Evolutionary conservation across 1,284 basidiomycete species (phyloP).

Genomic region (Cerrena zonata): DNA sequence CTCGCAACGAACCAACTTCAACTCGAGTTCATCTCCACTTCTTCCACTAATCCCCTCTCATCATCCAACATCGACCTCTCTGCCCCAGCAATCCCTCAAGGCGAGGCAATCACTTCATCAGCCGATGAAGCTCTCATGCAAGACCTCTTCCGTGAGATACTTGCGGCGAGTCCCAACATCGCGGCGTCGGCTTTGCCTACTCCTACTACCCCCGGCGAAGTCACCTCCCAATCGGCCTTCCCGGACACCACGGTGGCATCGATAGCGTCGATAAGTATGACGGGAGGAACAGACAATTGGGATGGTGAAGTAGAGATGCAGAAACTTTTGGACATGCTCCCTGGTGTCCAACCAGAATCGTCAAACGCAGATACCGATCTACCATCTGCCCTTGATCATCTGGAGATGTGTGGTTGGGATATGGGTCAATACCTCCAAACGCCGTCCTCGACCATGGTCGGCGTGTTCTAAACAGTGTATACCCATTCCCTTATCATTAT

Average conservation of each 20-base stretch:
- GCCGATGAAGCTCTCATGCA: conserved; percentile 58
- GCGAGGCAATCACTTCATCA: conserved; percentile 19
- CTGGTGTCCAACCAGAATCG: conserved; percentile 29
- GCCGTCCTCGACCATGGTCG: conserved; percentile 18
- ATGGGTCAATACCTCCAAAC: conserved; percentile 13
- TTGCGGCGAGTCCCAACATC: conserved; percentile 46
- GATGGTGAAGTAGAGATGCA: conserved; percentile 57
- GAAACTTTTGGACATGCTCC: conserved; percentile 52
- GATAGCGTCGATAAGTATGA: conserved; percentile 9
- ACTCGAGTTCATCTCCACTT: conserved; percentile 24
- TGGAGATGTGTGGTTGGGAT: conserved; percentile 33
- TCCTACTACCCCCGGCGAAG: conserved; percentile 16
- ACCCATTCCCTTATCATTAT: conserved; percentile 8
- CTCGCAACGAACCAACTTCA: conserved; percentile 24
- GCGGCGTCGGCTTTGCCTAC: conserved; percentile 31
- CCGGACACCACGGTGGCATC: conserved; percentile 21
- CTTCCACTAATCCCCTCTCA: conserved; percentile 7
- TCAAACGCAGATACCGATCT: conserved; percentile 24
- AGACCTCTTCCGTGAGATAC: conserved; percentile 60
- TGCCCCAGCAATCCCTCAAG: not conserved
- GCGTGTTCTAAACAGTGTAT: conserved; percentile 27
- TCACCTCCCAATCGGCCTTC: conserved; percentile 18
- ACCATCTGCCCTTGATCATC: conserved; percentile 32
- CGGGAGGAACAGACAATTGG: conserved; percentile 19
- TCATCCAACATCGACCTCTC: conserved; percentile 13